phyloP scores from a whole-genome alignment of 768 basidiomycete genomes.

The Lentinula edodes region DNA sequence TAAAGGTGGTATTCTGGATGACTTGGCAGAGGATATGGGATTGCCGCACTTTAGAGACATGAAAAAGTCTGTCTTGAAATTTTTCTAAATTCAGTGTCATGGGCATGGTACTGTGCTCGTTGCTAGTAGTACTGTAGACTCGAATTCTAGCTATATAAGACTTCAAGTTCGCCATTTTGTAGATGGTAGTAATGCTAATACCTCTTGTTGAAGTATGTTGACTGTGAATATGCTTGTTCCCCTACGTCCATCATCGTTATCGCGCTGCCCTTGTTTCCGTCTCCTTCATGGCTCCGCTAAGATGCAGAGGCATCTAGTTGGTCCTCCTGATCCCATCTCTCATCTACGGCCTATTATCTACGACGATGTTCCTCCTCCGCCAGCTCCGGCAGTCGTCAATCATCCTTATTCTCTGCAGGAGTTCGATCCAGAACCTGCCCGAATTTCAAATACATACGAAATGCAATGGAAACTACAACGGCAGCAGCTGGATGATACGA shows the following conservation, averaged over 20 bases:
- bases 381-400: slow-evolving; percentile 26
- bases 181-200: background rate
- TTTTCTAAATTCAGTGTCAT: background rate
- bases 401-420: slow-evolving; percentile 81
- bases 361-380: slow-evolving; percentile 43
- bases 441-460: slow-evolving; percentile 34
- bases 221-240: background rate
- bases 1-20: slow-evolving; percentile 34
- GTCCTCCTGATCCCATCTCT: slow-evolving; percentile 73
- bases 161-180: background rate
- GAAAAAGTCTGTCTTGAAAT: slow-evolving; percentile 6
- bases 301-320: slow-evolving; percentile 35
- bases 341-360: slow-evolving; percentile 79
- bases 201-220: background rate
- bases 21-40: slow-evolving; percentile 40
- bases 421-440: slow-evolving; percentile 38
- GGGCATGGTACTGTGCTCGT: no score
- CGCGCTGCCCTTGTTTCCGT: background rate
- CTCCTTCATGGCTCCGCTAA: slow-evolving; percentile 14
- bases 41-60: slow-evolving; percentile 22
- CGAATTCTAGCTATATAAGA: no score
- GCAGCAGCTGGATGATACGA: slow-evolving; percentile 68
- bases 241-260: background rate
- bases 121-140: no score
- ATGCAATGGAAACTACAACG: slow-evolving; percentile 67